Evolutionary conservation across 1,284 basidiomycete species (phyloP).

Genomic region (Cerioporus squamosus): DNA sequence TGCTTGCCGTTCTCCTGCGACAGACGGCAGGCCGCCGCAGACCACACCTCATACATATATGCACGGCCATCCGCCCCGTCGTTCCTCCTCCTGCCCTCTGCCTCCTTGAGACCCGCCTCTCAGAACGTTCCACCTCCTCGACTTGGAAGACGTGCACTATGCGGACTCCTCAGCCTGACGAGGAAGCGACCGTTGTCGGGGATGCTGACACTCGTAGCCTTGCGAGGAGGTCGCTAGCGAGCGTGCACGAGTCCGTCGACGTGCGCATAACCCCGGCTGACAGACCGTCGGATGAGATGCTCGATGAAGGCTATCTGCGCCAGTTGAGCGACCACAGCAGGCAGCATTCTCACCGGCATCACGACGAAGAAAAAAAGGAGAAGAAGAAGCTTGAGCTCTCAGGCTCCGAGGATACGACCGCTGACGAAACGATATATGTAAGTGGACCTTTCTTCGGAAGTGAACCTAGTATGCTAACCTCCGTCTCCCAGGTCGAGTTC

Average conservation of each 20-base stretch:
- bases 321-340: constrained; percentile 32
- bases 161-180: constrained; percentile 17
- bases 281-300: constrained; percentile 25
- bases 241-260: constrained; percentile 31
- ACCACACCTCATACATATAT: no score
- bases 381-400: constrained; percentile 5
- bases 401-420: not conserved
- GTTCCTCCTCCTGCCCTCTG: no score
- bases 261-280: constrained; percentile 31
- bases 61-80: no score
- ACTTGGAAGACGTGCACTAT: constrained; percentile 4
- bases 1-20: no score
- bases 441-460: not conserved
- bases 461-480: no score
- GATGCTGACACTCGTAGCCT: constrained; percentile 10
- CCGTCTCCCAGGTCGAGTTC: constrained; percentile 53
- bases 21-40: no score
- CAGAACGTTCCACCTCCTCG: no score
- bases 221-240: constrained; percentile 24
- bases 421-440: constrained; percentile 23
- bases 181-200: constrained; percentile 24
- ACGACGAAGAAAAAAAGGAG: constrained; percentile 14
- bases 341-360: constrained; percentile 27
- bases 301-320: constrained; percentile 31
- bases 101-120: no score